Base-by-base conservation (phyloP, 1,139 yeast genomes). In the Protomyces gravidus region DNA sequence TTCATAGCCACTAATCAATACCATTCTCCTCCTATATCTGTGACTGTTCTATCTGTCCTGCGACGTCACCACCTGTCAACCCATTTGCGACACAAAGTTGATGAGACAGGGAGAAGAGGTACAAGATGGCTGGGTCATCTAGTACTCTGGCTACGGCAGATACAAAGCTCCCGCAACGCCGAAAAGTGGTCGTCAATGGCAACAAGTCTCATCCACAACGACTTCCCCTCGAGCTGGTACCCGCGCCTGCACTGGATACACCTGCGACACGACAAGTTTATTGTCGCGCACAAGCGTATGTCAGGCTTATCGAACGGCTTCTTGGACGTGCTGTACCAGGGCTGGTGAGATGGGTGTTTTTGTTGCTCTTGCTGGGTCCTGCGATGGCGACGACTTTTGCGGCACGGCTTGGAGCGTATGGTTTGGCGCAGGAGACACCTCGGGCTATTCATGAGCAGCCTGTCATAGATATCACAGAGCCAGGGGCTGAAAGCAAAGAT, bases 41-140 rank as follows among this genome's bases (percentile, higher is more conserved):
- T 36, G 42, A 36, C 42, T 36, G 42, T 17, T 19, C 6, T 13
- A n/a, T 15, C 19, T n/a, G 7, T n/a, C 21, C 23, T 2, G 11
- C 42, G 42, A 36, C 42, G 42, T 36, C 42, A 36, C 42, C 36
- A 5, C n/a, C n/a, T n/a, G n/a, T n/a, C n/a, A n/a, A n/a, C n/a
- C n/a, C n/a, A n/a, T n/a, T n/a, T n/a, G n/a, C n/a, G n/a, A n/a
- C n/a, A n/a, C n/a, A n/a, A n/a, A n/a, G n/a, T n/a, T n/a, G n/a
- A n/a, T n/a, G n/a, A n/a, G n/a, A n/a, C n/a, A n/a, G n/a, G n/a
- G n/a, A n/a, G n/a, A n/a, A n/a, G n/a, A n/a, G n/a, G n/a, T n/a
- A n/a, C n/a, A n/a, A n/a, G n/a, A n/a, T n/a, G n/a, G n/a, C n/a
- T n/a, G n/a, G n/a, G n/a, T n/a, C n/a, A n/a, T n/a, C n/a, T n/a